Conservation (phyloP, 2,329 filamentous ascomycete species). For the Hymenoscyphus infarciens region DNA sequence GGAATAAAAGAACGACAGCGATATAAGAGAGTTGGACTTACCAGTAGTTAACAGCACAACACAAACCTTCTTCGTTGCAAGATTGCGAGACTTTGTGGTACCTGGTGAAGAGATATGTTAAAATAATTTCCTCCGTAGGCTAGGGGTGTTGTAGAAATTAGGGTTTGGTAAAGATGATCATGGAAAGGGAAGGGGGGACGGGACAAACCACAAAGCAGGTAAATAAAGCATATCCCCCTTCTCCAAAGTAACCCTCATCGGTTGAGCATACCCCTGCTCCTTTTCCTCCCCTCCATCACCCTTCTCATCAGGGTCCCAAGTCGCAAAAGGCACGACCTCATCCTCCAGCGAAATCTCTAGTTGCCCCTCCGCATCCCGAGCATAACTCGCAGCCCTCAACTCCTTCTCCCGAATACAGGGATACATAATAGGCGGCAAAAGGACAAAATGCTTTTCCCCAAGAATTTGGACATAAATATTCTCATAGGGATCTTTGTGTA, state of each 20-base stretch:
- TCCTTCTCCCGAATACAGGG: conserved; percentile 63
- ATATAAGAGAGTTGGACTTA: conserved; percentile 37
- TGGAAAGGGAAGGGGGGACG: too few species aligned
- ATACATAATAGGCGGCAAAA: conserved; percentile 68
- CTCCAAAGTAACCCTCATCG: conserved; percentile 64
- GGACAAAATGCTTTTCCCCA: conserved; percentile 70
- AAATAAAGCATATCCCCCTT: conserved; percentile 80
- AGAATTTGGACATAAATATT: conserved; percentile 77
- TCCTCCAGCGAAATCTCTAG: conserved; percentile 11
- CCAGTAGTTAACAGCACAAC: conserved; percentile 81
- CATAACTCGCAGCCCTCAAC: conserved; percentile 58
- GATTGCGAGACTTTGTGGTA: conserved; percentile 80
- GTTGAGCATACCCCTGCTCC: conserved; percentile 55
- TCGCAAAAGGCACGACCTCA: conserved; percentile 61
- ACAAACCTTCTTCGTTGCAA: conserved; percentile 64
- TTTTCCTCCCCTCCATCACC: conserved; percentile 36
- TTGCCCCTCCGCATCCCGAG: conserved; percentile 14
- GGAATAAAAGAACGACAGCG: not conserved
- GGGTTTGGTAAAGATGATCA: not conserved
- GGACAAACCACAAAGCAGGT: conserved; percentile 69
- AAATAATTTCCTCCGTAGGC: not conserved
- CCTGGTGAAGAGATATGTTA: conserved; percentile 38
- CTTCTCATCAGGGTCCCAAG: conserved; percentile 61
- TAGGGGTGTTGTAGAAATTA: not conserved
- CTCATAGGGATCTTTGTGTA: conserved; percentile 83